Evolutionary conservation across 2,329 filamentous ascomycete genomes (phyloP).

Genomic region (Periconia macrospinosa): DNA sequence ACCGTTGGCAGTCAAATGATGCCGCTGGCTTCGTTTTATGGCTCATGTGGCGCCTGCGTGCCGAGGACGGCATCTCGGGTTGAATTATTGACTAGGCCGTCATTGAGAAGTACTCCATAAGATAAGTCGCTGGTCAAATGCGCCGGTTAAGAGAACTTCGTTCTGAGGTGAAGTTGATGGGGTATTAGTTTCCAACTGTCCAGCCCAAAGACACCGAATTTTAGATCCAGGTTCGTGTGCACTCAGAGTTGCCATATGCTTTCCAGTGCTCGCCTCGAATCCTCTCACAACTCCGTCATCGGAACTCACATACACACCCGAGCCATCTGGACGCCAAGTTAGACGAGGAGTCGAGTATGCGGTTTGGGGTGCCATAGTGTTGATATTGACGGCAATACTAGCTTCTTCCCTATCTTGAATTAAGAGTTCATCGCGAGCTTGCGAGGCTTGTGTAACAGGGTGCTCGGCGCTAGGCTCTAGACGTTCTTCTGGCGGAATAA

Average conservation of each 20-base stretch:
- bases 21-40: too few relatives aligned
- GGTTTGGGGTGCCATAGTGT: constrained; percentile 65
- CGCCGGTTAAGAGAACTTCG: constrained; percentile 65
- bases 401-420: constrained; percentile 60
- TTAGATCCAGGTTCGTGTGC: constrained; percentile 62
- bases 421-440: constrained; percentile 54
- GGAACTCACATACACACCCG: constrained; percentile 65
- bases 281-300: constrained; percentile 66
- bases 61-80: not conserved
- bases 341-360: constrained; percentile 65
- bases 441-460: constrained; percentile 52
- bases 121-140: constrained; percentile 64
- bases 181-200: constrained; percentile 40
- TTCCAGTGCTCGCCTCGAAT: constrained; percentile 61
- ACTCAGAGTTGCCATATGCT: constrained; percentile 54
- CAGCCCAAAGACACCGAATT: constrained; percentile 61
- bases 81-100: not conserved
- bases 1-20: too few relatives aligned
- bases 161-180: constrained; percentile 5
- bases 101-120: constrained; percentile 49
- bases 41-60: not conserved
- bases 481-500: constrained; percentile 50
- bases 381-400: constrained; percentile 62
- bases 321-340: constrained; percentile 63
- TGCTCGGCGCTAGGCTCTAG: not conserved